Evolutionary conservation across 2,329 filamentous ascomycete species (phyloP), one percentile per base, ranked within the genome.

Genomic region (Drechslerella dactyloides): DNA sequence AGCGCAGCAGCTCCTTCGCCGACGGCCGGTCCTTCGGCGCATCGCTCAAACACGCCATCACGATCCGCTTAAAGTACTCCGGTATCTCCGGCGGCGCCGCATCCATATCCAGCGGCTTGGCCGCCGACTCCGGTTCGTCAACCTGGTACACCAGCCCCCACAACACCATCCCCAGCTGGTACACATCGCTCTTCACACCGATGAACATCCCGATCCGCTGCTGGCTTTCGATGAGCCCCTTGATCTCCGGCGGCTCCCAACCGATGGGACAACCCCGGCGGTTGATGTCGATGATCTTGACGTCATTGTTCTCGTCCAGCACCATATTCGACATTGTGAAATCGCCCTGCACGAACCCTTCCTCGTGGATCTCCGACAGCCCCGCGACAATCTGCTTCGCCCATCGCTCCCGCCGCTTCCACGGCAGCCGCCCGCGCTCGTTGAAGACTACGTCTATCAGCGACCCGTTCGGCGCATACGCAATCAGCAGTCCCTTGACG

Each of bases 201-300:
- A 99, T 97, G 78, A 96, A 97, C 89, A 97, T 96, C 51, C 90
- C 90, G 59, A 99, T 93, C 30, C 91, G 86, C 79, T 97, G 93
- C 66, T 90, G 90, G 79, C 88, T 93, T 74, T 93, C 88, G 72
- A 97, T 91, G 62, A 97, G 86, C 4, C 86, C 85, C 15, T 88
- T 89, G 63, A 96, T 89, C 80, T 99, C 94, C 2, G 94, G 94
- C 1, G 94, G 93, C 76, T 99, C 94, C 94, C 94, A 99, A 23
- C 93, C 93, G 2, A 97, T 90, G 0, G 94, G 94, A 77, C 94
- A 99, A n/a, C 94, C 94, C 76, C 94, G 85, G 62, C 94, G 86
- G 81, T 99, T 99, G 81, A 99, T 97, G 80, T 99, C 94, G 78
- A 99, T 99, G 75, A 99, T 97, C 77, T 96, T 93, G 7, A 93